Evolutionary conservation across 2,329 filamentous ascomycete genomes (phyloP).

Genomic region (Epichloe gansuensis): DNA sequence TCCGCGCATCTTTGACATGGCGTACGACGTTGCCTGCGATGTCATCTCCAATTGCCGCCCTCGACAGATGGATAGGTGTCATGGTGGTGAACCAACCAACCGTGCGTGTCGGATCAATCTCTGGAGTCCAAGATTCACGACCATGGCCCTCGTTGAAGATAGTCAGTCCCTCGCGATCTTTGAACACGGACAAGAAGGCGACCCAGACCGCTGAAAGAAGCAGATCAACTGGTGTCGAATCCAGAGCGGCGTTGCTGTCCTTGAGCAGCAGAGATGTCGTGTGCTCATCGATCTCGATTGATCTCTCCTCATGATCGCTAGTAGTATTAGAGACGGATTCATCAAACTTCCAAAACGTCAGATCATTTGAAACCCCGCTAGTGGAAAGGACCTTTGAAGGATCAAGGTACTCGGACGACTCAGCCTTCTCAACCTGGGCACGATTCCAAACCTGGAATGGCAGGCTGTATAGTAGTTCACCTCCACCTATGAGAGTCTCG

Average conservation of each 20-base stretch:
- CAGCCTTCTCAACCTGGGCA: slow-evolving; percentile 20
- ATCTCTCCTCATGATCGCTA: not conserved
- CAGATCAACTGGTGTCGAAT: slow-evolving; percentile 21
- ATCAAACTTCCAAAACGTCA: slow-evolving; percentile 2
- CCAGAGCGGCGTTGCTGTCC: slow-evolving; percentile 11
- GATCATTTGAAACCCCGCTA: not conserved
- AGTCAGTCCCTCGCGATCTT: slow-evolving; percentile 16
- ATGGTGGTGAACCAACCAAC: slow-evolving; percentile 28
- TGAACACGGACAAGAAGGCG: slow-evolving; percentile 18
- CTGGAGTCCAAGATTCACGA: slow-evolving; percentile 18
- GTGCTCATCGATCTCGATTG: not conserved
- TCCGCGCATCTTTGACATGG: not conserved
- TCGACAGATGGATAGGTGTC: slow-evolving; percentile 12
- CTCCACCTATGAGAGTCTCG: slow-evolving; percentile 22
- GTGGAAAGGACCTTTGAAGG: not conserved
- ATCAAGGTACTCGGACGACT: not conserved
- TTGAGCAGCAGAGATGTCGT: slow-evolving; percentile 5
- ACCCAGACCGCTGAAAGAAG: slow-evolving; percentile 17
- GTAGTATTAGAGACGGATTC: not conserved
- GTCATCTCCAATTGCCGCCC: too few species aligned
- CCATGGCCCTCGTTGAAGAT: slow-evolving; percentile 14
- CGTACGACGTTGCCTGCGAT: not conserved
- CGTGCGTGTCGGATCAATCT: slow-evolving; percentile 19
- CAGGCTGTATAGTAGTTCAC: slow-evolving; percentile 7
- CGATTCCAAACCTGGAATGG: slow-evolving; percentile 24